A percentile compares a stretch with the other conserved stretches of the same genome.
These are phyloP conservation scores for Conringia planisiliqua DNA, from an alignment of 345 rosid genomes.

Conservation along the genomic window DNA sequence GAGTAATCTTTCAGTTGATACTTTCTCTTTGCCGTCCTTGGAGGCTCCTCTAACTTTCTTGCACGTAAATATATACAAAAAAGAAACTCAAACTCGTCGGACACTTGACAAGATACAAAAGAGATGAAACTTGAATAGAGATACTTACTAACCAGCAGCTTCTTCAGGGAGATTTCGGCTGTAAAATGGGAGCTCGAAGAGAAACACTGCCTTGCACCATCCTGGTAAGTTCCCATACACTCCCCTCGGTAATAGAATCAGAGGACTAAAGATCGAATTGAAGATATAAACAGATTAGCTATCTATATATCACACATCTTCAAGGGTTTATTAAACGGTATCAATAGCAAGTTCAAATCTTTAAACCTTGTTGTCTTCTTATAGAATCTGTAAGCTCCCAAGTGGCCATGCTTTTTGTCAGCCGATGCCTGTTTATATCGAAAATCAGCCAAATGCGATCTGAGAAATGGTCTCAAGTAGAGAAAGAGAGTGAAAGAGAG, in stretches of 20 bases:
- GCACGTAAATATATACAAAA: not conserved
- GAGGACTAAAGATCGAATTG: constrained; percentile 52
- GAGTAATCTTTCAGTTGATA: constrained; percentile 11
- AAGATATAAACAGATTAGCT: constrained; percentile 1
- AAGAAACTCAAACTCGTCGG: not conserved
- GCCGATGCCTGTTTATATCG: constrained; percentile 60
- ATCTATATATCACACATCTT: not conserved
- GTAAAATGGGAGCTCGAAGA: constrained; percentile 79
- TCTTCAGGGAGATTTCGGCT: constrained; percentile 63
- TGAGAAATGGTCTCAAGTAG: not conserved
- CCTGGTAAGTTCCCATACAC: constrained; percentile 65
- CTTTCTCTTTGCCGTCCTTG: not conserved
- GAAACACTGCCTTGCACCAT: constrained; percentile 64
- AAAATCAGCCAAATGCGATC: not conserved
- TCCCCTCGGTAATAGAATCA: constrained; percentile 62
- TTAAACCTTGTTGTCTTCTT: constrained; percentile 72
- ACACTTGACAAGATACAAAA: constrained; percentile 1
- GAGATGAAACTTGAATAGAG: not conserved
- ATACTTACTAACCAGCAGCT: constrained; percentile 51
- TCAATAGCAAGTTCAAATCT: not conserved
- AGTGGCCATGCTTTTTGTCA: constrained; percentile 70
- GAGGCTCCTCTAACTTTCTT: constrained; percentile 24
- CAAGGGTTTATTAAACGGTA: not conserved
- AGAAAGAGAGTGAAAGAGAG: not conserved
- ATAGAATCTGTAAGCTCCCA: constrained; percentile 57